Base-by-base conservation (phyloP, 495 filamentous ascomycete species). In the Choiromyces venosus region DNA sequence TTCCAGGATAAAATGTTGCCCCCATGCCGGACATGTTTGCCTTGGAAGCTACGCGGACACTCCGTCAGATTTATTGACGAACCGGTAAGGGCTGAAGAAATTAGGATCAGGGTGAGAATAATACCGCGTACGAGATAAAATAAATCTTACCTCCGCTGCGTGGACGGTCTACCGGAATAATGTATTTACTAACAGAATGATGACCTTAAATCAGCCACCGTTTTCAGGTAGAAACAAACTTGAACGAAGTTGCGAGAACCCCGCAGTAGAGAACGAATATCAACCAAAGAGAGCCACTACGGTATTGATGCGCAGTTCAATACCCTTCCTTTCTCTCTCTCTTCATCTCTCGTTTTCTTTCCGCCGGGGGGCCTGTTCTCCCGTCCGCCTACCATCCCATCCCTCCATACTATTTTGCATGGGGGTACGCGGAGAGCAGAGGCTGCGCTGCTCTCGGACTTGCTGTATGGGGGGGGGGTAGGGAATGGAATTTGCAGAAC, bases 1-100 rank as follows among this genome's bases (percentile, higher is more conserved):
- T 91, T 81, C 94, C 93, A 77, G 95, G 94, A 83, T 92, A 91
- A 85, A 96, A 97, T 66, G 94, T 96, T 73, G 94, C 93, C 81
- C 90, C 90, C 78, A 94, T 78, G 64, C 76, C 64, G 19, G 75
- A 73, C 67, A 78, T 78, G 65, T 52, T 70, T 16, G 25, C 4
- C 25, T n/a, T 61, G 10, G 25, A 7, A 33, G 52, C 52, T 61
- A 14, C 52, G 33, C 52, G 25, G 52, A 61, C 25, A 33, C 52
- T 33, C 25, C 4, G 52, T 61, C 52, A 33, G 52, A 61, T 61
- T 12, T 33, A 33, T 33, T 61, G 10, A 61, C 33, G 25, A 16
- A 12, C 52, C 25, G 12, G 12, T 16, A 29, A 33, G 5, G 19
- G 52, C 25, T 33, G 12, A 61, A 12, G 52, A 61, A 61, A 61